phyloP scores from a whole-genome alignment of 331 rosid species.

The Malus hybrid region DNA sequence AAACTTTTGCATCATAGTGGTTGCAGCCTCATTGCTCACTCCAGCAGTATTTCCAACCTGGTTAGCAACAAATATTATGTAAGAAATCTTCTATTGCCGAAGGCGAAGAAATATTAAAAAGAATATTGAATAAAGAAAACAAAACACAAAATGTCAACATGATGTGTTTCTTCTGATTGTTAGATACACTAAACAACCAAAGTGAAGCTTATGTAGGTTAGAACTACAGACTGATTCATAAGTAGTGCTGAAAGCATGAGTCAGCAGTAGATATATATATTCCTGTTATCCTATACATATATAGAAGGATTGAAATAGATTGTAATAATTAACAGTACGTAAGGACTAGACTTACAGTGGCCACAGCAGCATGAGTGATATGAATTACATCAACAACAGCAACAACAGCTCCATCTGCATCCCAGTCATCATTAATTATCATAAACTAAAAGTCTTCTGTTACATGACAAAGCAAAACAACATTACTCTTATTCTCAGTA shows the following conservation, averaged over 20 bases:
- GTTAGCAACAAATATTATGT: slow-evolving; percentile 16
- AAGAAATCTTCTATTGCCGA: background rate
- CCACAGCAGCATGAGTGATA: slow-evolving; percentile 93
- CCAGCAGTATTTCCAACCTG: slow-evolving; percentile 75
- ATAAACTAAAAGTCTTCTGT: slow-evolving; percentile 9
- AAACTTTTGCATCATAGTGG: slow-evolving; percentile 80
- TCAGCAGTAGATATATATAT: too few species aligned
- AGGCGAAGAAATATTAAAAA: background rate
- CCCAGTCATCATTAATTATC: slow-evolving; percentile 16
- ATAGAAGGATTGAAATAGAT: background rate
- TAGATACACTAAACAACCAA: background rate
- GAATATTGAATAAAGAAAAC: background rate
- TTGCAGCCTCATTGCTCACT: slow-evolving; percentile 59
- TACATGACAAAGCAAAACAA: background rate
- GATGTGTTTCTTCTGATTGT: background rate
- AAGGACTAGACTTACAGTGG: slow-evolving; percentile 62
- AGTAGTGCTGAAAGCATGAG: background rate
- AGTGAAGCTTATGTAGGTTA: background rate
- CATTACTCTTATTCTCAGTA: background rate
- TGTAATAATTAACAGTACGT: background rate
- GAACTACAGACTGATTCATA: background rate
- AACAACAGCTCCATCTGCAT: slow-evolving; percentile 67
- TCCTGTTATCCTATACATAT: too few species aligned
- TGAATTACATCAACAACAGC: slow-evolving; percentile 81
- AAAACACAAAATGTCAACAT: background rate